phyloP scores from a whole-genome alignment of 768 basidiomycete species.

The Astraeus odoratus region DNA sequence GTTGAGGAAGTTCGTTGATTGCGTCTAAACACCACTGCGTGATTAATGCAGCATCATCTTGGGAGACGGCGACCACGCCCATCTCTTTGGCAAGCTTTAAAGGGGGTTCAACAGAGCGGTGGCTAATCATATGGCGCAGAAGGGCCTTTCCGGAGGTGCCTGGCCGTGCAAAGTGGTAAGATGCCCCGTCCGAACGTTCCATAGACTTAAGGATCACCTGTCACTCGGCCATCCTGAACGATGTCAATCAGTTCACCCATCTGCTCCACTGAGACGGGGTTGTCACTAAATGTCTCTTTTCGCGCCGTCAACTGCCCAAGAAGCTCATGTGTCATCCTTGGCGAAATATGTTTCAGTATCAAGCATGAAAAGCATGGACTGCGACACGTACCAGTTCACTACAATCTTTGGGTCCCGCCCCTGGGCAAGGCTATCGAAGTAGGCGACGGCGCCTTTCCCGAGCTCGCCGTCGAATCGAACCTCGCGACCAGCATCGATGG shows the following conservation, averaged over 20 bases:
- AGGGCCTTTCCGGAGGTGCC: conserved; percentile 76
- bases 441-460: conserved; percentile 53
- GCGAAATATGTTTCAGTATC: neutral
- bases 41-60: conserved; percentile 34
- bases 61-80: conserved; percentile 37
- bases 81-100: conserved; percentile 43
- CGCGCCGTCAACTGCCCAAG: conserved; percentile 68
- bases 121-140: conserved; percentile 61
- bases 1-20: conserved; percentile 57
- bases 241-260: conserved; percentile 76
- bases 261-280: conserved; percentile 52
- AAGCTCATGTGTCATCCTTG: conserved; percentile 85
- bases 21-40: conserved; percentile 53
- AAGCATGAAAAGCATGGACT: conserved; percentile 1
- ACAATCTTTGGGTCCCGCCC: conserved; percentile 61
- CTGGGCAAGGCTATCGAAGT: conserved; percentile 65
- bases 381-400: conserved; percentile 86
- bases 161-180: conserved; percentile 20
- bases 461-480: conserved; percentile 55
- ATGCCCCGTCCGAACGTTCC: neutral
- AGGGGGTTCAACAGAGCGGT: conserved; percentile 31
- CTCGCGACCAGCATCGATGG: conserved; percentile 59
- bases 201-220: conserved; percentile 40
- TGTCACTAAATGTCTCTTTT: conserved; percentile 48
- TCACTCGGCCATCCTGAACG: conserved; percentile 58